Conservation (phyloP, 192 early-diverging fungal genomes). For the Mortierella hygrophila region DNA sequence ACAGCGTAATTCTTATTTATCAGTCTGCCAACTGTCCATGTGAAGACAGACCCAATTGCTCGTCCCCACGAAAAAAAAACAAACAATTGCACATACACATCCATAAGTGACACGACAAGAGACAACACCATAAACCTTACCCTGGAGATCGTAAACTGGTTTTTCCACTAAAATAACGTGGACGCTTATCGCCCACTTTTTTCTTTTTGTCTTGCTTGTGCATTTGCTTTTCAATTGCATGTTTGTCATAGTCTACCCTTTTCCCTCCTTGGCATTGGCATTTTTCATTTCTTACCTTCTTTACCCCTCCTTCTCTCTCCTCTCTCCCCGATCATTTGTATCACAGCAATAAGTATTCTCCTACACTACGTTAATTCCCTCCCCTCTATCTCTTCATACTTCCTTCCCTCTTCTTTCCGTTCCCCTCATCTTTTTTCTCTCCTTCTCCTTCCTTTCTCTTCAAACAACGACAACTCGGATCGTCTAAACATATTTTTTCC, state of each 20-base stretch:
- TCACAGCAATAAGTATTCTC: background rate
- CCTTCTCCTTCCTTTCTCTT: background rate
- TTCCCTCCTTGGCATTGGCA: background rate
- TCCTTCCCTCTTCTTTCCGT: background rate
- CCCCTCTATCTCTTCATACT: too few relatives aligned
- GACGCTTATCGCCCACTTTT: background rate
- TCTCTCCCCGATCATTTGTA: too few relatives aligned
- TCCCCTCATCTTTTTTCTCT: background rate
- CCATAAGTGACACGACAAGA: background rate
- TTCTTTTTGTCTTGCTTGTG: background rate
- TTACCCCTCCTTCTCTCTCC: background rate
- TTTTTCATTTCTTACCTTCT: background rate
- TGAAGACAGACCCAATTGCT: conserved; percentile 2
- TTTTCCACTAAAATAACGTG: background rate
- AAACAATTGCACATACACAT: background rate
- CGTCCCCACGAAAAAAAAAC: background rate
- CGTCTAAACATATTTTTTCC: background rate
- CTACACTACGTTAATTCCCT: background rate
- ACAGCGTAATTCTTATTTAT: background rate
- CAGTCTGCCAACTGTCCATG: background rate
- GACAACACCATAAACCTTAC: background rate
- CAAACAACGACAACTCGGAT: background rate
- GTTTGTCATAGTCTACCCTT: background rate
- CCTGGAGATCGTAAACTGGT: background rate
- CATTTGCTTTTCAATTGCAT: background rate